These are phyloP conservation scores for Yarrowia sp. DNA, from an alignment of 805 yeast genomes.

Conservation along the genomic window DNA sequence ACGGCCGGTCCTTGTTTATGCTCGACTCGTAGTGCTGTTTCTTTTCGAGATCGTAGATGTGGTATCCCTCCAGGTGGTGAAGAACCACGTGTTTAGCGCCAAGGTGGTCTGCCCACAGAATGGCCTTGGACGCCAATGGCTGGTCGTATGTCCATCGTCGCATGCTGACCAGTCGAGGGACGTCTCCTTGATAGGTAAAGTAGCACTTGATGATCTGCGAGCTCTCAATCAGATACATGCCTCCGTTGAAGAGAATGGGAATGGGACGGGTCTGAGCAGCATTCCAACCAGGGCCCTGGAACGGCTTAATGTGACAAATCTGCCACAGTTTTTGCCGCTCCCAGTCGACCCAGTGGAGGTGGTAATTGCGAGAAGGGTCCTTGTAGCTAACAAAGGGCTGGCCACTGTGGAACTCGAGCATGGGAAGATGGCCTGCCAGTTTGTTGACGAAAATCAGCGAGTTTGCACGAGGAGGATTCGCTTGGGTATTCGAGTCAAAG, in stretches of 20 bases:
- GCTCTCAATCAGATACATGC: constrained; percentile 6
- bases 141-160: not conserved
- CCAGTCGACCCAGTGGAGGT: constrained; percentile 7
- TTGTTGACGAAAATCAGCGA: not conserved
- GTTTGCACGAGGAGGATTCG: not conserved
- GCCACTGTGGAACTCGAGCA: constrained; percentile 1
- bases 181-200: not conserved
- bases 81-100: constrained; percentile 7
- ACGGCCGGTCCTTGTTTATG: not conserved
- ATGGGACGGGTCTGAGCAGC: constrained; percentile 10
- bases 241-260: constrained; percentile 11
- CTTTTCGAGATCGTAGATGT: not conserved
- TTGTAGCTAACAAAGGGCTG: not conserved
- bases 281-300: not conserved
- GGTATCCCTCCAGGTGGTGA: not conserved
- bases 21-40: not conserved
- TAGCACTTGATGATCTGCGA: not conserved
- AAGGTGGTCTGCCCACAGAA: constrained; percentile 1
- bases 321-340: not conserved
- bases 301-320: not conserved
- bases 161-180: not conserved
- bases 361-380: not conserved
- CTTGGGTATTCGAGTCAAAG: not conserved
- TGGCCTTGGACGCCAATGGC: not conserved
- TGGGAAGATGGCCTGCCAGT: not conserved